Evolutionary conservation across 2,329 filamentous ascomycete genomes (phyloP).

Genomic region (Botrytis aclada): DNA sequence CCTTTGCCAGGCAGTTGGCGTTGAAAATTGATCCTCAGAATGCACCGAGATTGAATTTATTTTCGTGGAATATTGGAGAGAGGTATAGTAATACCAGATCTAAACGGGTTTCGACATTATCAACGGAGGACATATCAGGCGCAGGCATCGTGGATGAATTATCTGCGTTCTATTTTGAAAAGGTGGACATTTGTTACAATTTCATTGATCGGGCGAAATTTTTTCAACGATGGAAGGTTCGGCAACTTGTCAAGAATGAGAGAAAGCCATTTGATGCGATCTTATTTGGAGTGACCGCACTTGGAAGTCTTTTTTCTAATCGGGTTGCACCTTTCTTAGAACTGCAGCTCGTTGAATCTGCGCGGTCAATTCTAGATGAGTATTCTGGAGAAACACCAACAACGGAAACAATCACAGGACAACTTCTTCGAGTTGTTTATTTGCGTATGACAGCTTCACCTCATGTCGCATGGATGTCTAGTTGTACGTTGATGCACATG

Average conservation of each 20-base stretch:
- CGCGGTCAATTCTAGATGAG: constrained; percentile 24
- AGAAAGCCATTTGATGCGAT: constrained; percentile 38
- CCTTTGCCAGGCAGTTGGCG: neutral
- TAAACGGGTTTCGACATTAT: neutral
- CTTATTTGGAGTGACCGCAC: constrained; percentile 36
- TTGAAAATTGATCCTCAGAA: constrained; percentile 22
- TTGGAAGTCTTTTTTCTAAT: constrained; percentile 38
- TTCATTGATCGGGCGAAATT: constrained; percentile 14
- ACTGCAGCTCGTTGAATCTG: constrained; percentile 27
- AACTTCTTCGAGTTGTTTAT: constrained; percentile 29
- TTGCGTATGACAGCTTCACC: constrained; percentile 29
- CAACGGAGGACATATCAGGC: neutral
- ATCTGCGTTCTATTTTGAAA: constrained; percentile 30
- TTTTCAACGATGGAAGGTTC: constrained; percentile 7
- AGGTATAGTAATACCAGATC: constrained; percentile 15
- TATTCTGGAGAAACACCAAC: constrained; percentile 16
- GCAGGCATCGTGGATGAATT: constrained; percentile 21
- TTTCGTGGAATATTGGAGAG: constrained; percentile 40
- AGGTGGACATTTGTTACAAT: constrained; percentile 11
- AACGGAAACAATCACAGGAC: constrained; percentile 28
- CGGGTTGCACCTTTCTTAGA: constrained; percentile 30
- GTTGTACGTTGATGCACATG: constrained; percentile 29
- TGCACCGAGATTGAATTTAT: constrained; percentile 39
- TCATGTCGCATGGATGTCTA: constrained; percentile 31
- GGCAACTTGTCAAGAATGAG: constrained; percentile 18